Evolutionary conservation across 2,329 filamentous ascomycete species (phyloP).

Genomic region (Sporothrix inflata): DNA sequence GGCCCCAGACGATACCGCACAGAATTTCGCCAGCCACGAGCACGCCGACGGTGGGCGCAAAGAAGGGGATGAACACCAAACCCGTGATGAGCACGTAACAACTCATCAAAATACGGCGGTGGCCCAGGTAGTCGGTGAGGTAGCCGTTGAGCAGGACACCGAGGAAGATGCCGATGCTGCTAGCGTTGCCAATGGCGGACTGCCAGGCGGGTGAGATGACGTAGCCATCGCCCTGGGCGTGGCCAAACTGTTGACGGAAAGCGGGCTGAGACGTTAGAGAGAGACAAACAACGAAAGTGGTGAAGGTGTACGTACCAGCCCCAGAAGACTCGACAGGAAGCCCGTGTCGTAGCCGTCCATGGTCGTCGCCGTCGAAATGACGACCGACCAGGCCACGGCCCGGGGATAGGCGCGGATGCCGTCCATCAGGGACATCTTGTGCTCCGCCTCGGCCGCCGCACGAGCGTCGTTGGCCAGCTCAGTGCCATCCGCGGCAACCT

Average conservation of each 20-base stretch:
- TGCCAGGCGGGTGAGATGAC: conserved; percentile 21
- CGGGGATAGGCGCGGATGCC: conserved; percentile 15
- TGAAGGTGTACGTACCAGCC: neutral
- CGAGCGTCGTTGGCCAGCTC: conserved; percentile 15
- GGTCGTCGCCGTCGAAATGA: conserved; percentile 16
- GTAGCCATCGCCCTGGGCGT: neutral
- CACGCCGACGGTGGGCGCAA: conserved; percentile 37
- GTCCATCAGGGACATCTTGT: conserved; percentile 17
- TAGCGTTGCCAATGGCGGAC: conserved; percentile 14
- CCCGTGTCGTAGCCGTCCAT: conserved; percentile 27
- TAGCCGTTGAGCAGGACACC: conserved; percentile 7
- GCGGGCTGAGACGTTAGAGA: neutral
- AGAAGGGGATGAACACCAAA: conserved; percentile 11
- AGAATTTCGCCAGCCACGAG: conserved; percentile 64
- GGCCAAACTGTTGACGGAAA: conserved; percentile 6
- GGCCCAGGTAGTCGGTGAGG: conserved; percentile 9
- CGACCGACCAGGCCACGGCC: conserved; percentile 22
- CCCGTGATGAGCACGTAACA: conserved; percentile 20
- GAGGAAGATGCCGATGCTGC: conserved; percentile 17
- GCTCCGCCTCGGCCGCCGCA: conserved; percentile 14
- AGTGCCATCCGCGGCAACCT: neutral
- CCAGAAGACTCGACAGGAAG: conserved; percentile 13
- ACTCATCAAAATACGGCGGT: conserved; percentile 17
- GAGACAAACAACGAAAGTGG: neutral
- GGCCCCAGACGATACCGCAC: conserved; percentile 61